phyloP scores from a whole-genome alignment of 2,329 filamentous ascomycete genomes.

The Setomelanomma holmii region DNA sequence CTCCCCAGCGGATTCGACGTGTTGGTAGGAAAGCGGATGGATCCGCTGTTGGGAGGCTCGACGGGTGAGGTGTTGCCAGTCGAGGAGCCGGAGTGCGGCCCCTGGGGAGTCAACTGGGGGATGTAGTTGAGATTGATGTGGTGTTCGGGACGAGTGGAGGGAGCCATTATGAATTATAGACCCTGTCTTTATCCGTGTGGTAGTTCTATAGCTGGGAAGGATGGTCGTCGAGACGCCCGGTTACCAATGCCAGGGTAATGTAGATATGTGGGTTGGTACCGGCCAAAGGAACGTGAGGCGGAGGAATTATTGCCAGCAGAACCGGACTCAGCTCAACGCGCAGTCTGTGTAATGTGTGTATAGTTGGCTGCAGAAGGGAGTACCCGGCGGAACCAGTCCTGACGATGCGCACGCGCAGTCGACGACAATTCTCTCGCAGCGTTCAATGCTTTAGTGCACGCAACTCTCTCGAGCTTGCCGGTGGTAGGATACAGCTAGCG shows the following conservation, averaged over 20 bases:
- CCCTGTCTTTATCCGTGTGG: conserved; percentile 33
- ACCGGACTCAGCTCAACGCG: conserved; percentile 35
- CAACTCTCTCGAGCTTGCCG: conserved; percentile 23
- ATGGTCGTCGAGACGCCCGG: conserved; percentile 41
- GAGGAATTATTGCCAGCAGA: conserved; percentile 42
- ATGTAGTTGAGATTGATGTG: conserved; percentile 86
- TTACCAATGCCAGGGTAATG: conserved; percentile 50
- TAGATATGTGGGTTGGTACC: conserved; percentile 46
- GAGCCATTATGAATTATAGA: conserved; percentile 91
- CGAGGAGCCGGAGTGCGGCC: conserved; percentile 78
- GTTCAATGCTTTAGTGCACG: neutral
- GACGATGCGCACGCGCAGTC: conserved; percentile 19
- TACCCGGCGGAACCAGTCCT: conserved; percentile 37
- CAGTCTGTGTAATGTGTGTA: conserved; percentile 31
- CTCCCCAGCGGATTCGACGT: conserved; percentile 62
- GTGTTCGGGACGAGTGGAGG: conserved; percentile 75
- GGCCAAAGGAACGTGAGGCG: conserved; percentile 52
- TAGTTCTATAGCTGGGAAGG: conserved; percentile 34
- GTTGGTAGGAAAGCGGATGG: conserved; percentile 75
- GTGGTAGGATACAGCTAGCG: conserved; percentile 11
- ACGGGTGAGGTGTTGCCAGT: conserved; percentile 81
- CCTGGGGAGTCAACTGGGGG: conserved; percentile 69
- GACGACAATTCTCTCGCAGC: neutral
- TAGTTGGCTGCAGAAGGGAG: conserved; percentile 10
- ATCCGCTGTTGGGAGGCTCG: conserved; percentile 70